These are phyloP conservation scores for Calonectria ilicicola DNA, from an alignment of 2,329 filamentous ascomycete species.

Conservation along the genomic window DNA sequence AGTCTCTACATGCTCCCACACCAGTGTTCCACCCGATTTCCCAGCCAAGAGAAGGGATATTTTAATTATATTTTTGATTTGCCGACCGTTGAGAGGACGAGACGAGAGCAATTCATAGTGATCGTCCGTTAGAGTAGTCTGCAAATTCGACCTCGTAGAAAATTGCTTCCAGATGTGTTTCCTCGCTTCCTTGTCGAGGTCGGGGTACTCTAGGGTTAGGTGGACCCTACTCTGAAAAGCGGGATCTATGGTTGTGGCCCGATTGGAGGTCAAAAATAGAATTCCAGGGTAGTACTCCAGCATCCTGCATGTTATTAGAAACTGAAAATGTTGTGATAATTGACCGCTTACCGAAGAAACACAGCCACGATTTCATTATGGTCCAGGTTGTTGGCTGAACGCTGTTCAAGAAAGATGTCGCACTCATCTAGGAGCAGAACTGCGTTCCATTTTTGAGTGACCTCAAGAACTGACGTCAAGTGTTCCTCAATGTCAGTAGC, in stretches of 20 bases:
- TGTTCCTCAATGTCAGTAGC: slow-evolving; percentile 64
- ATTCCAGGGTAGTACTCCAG: slow-evolving; percentile 16
- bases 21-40: background rate
- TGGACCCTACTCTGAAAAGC: slow-evolving; percentile 31
- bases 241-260: background rate
- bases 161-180: slow-evolving; percentile 9
- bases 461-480: slow-evolving; percentile 64
- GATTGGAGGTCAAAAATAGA: slow-evolving; percentile 9
- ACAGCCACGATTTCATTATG: slow-evolving; percentile 39
- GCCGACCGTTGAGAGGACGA: background rate
- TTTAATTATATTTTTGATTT: slow-evolving; percentile 5
- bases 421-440: slow-evolving; percentile 36
- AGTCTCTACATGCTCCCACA: background rate
- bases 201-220: background rate
- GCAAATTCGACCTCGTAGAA: background rate
- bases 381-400: slow-evolving; percentile 36
- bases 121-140: background rate
- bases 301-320: background rate
- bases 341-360: slow-evolving; percentile 40
- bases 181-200: background rate
- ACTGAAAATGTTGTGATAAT: background rate
- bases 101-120: background rate
- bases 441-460: slow-evolving; percentile 64
- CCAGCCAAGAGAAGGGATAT: background rate
- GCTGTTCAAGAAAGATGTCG: slow-evolving; percentile 51